phyloP scores from a whole-genome alignment of 345 rosid genomes.

The Camelina sativa region DNA sequence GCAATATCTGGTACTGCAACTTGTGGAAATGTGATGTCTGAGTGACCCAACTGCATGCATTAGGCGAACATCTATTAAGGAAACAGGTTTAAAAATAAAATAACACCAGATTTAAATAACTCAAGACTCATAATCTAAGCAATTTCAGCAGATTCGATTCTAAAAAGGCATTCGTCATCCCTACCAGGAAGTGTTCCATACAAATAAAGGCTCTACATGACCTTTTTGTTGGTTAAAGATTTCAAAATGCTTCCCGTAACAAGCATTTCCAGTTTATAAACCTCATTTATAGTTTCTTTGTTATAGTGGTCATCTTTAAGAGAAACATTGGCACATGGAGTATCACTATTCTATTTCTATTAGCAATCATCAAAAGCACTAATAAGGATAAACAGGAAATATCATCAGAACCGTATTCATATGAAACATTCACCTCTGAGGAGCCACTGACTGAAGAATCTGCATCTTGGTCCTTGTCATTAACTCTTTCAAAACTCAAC shows the following conservation, averaged over 20 bases:
- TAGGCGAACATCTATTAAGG: slow-evolving; percentile 3
- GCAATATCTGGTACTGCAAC: slow-evolving; percentile 45
- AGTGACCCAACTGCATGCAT: slow-evolving; percentile 70
- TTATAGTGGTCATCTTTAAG: background rate
- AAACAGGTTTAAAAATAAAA: background rate
- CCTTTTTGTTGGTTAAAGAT: background rate
- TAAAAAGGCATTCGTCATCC: background rate
- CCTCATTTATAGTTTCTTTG: slow-evolving; percentile 4
- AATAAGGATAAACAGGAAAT: slow-evolving; percentile 6
- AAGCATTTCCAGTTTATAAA: background rate
- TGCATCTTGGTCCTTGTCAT: slow-evolving; percentile 54
- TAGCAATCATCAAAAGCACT: slow-evolving; percentile 6
- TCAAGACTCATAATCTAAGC: slow-evolving; percentile 15
- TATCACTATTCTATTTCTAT: slow-evolving; percentile 23
- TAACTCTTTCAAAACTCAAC: slow-evolving; percentile 76
- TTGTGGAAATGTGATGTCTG: slow-evolving; percentile 66
- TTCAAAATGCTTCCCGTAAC: background rate
- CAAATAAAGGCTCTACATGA: background rate
- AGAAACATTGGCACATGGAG: slow-evolving; percentile 13
- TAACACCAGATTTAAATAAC: background rate
- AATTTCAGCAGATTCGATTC: slow-evolving; percentile 1
- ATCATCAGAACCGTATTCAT: slow-evolving; percentile 27
- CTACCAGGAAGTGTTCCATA: slow-evolving; percentile 12
- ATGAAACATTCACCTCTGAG: slow-evolving; percentile 63
- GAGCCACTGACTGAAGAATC: slow-evolving; percentile 52